Evolutionary conservation across 2,329 filamentous ascomycete species (phyloP), one percentile per base, ranked within the genome.

Genomic region (Fusarium sp.): DNA sequence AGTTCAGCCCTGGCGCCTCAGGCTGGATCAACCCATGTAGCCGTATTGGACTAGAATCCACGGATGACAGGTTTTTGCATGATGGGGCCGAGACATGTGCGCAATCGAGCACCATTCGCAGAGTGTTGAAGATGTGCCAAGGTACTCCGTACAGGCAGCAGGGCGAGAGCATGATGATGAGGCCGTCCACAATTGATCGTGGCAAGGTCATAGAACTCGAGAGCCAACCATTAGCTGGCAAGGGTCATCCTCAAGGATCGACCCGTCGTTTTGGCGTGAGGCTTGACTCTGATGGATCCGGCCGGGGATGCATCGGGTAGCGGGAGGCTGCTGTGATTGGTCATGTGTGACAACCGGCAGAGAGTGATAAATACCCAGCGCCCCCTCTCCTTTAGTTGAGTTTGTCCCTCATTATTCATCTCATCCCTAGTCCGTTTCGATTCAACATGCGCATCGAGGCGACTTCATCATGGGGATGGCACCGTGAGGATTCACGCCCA

Each of bases 401-500:
- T 35, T 47, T 50, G 33, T 63, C 22, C 22, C 45, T 69, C 72
- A 58, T 69, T 65, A 58, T 43, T 69, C 70, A 72, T 62, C 70
- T 30, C 20, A 62, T 17, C 59, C 50, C 54, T 59, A 25, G 38
- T 65, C 65, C 35, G 20, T 60, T 56, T 32, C 50, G 54, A 27
- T 52, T 58, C 20, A 30, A 30, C 40, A 43, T 45, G 32, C 20
- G 17, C 14, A 30, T 38, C 32, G 25, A 54, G 25, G 58, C 37
- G 17, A 30, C 47, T 30, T 11, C 47, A 12, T 52, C 10, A 30
- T n/a, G 25, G n/a, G 25, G 47, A 8, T 52, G 25, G 47, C 25
- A 4, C 6, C 12, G 7, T 25, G 20, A 25, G 20, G 5, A 45
- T 25, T 25, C 20, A 25, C 8, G 43, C 9, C 5, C 25, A 32